Conservation (phyloP, 2,329 filamentous ascomycete species). For the Iodosphaeria phyllophila region DNA sequence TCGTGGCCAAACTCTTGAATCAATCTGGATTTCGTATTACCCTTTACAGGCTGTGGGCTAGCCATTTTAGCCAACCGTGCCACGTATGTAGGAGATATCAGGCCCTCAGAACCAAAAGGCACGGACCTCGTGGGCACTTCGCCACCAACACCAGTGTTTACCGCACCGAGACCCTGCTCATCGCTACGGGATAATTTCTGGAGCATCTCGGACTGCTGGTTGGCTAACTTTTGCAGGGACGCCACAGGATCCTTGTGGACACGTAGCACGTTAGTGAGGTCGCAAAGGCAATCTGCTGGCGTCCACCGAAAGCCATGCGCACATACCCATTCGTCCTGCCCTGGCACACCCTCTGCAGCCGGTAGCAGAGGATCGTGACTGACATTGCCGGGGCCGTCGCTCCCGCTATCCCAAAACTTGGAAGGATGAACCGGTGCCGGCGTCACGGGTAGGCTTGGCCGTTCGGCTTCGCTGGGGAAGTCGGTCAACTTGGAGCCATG, state of each 20-base stretch:
- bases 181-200: too few species aligned
- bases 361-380: slow-evolving; percentile 43
- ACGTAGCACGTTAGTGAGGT: slow-evolving; percentile 32
- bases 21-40: slow-evolving; percentile 15
- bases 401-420: slow-evolving; percentile 43
- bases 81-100: slow-evolving; percentile 24
- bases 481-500: slow-evolving; percentile 56
- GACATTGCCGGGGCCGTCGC: slow-evolving; percentile 23
- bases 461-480: slow-evolving; percentile 66
- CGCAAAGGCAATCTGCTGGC: slow-evolving; percentile 33
- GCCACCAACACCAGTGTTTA: slow-evolving; percentile 16
- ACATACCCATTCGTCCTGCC: slow-evolving; percentile 91
- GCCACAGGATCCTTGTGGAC: slow-evolving; percentile 46
- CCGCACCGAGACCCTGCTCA: too few species aligned
- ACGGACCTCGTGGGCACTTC: slow-evolving; percentile 29
- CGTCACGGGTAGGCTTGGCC: slow-evolving; percentile 78
- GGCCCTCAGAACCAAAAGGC: slow-evolving; percentile 32
- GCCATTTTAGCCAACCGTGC: slow-evolving; percentile 18
- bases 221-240: slow-evolving; percentile 51
- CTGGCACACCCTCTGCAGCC: slow-evolving; percentile 63
- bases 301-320: slow-evolving; percentile 31
- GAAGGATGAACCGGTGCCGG: slow-evolving; percentile 59
- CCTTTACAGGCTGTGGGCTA: slow-evolving; percentile 25
- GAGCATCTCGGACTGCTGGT: slow-evolving; percentile 44
- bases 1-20: slow-evolving; percentile 7